Evolutionary conservation across 208 protist genomes (phyloP).

Genomic region (Borovskyia barvae): DNA sequence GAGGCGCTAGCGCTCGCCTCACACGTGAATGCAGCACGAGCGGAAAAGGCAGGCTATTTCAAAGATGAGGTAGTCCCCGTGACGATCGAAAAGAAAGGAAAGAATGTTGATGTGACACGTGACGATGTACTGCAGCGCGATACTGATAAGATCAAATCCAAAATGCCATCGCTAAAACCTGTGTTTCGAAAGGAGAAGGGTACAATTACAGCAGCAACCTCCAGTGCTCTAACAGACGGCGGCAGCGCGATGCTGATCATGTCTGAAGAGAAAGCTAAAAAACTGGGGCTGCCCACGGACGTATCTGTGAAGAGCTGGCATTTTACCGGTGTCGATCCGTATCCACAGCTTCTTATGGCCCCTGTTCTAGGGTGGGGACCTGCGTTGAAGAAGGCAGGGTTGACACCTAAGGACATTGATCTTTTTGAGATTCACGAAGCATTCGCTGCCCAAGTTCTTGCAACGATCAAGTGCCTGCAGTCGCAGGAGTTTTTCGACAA

Average conservation of each 20-base stretch:
- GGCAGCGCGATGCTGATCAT: constrained; percentile 80
- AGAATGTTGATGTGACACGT: constrained; percentile 28
- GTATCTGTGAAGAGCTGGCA: constrained; percentile 59
- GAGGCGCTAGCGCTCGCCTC: constrained; percentile 64
- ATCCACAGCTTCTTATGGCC: constrained; percentile 83
- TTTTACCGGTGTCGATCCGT: constrained; percentile 84
- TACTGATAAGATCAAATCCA: constrained; percentile 51
- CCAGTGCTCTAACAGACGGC: constrained; percentile 79
- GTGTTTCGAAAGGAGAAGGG: constrained; percentile 74
- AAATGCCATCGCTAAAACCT: constrained; percentile 68
- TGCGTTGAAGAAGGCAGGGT: constrained; percentile 57
- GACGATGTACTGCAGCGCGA: constrained; percentile 79
- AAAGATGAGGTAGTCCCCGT: constrained; percentile 72
- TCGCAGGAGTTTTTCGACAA: constrained; percentile 74
- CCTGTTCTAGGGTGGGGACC: constrained; percentile 81
- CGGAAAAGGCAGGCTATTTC: constrained; percentile 70
- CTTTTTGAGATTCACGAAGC: constrained; percentile 90
- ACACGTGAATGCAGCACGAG: constrained; percentile 65
- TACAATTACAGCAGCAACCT: constrained; percentile 82
- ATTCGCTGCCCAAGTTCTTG: constrained; percentile 86
- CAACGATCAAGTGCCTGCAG: constrained; percentile 64
- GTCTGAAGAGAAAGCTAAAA: constrained; percentile 79
- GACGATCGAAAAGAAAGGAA: constrained; percentile 35
- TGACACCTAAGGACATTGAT: constrained; percentile 80
- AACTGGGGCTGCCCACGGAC: constrained; percentile 76